Evolutionary conservation across 2,329 filamentous ascomycete species (phyloP), one percentile per base, ranked within the genome.

Genomic region (Byssoonygena ceratinophila): DNA sequence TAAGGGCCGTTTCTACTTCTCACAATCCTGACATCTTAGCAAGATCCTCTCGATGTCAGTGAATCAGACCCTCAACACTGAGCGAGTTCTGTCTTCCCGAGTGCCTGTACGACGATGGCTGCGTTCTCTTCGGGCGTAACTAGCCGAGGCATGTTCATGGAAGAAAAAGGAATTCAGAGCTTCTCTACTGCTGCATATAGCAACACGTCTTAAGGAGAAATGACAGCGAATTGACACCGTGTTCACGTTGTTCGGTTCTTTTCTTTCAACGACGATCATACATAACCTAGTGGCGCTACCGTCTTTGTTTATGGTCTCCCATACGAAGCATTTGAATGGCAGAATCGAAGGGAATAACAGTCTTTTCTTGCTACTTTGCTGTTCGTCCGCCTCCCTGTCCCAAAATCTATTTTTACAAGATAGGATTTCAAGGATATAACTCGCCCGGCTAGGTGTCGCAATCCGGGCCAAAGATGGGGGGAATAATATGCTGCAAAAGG

Each of bases 321-420:
- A 16, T 37, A 4, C 4, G 16, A 12, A 16, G 9, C 37, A 23
- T 23, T 4, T 11, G 37, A 23, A 23, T 40, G 14, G 14, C 3
- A 36, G 32, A 9, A 8, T 18, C 23, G 20, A 18, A 37, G 2
- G 34, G 27, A 4, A 9, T 18, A 5, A 18, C 16, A 14, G n/a
- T 9, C n/a, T 23, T 32, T 36, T 25, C 45, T 37, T 47, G 45
- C 45, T 27, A 18, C 11, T 25, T 11, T 47, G 45, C 22, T 37
- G 22, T 14, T 46, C n/a, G n/a, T n/a, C n/a, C n/a, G n/a, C 31
- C 45, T 37, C 22, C 14, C 32, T 37, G 41, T 46, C 32, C 50
- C 50, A 47, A 41, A 64, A 65, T 61, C 60, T 65, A 65, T 65
- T 62, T 40, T 64, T 65, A 65, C 63, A 65, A 55, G 53, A 41